Percentiles rank a stretch among this genome's conserved stretches.
Evolutionary conservation across 139 green algal genomes (phyloP).

Genomic region (Nannochloris sp.): DNA sequence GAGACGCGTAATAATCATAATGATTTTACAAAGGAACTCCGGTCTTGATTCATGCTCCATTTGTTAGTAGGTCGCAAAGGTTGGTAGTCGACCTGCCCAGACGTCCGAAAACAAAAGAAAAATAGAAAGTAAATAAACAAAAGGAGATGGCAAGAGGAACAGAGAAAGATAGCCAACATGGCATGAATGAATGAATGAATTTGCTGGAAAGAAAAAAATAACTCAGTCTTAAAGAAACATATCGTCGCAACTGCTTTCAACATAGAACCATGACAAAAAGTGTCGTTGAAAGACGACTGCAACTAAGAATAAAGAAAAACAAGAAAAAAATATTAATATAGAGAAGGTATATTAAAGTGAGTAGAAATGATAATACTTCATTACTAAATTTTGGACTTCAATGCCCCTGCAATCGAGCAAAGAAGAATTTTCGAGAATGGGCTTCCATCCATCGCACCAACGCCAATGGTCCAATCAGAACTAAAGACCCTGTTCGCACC

Average conservation of each 20-base stretch:
- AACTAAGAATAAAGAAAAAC: background rate
- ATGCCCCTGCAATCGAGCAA: background rate
- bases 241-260: background rate
- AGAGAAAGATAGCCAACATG: background rate
- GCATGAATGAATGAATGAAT: background rate
- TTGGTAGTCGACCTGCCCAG: no score
- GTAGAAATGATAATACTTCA: background rate
- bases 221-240: background rate
- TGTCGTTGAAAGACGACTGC: no score
- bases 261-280: no score
- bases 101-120: background rate
- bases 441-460: background rate
- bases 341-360: background rate
- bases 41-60: no score
- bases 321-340: background rate
- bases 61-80: no score
- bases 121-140: background rate
- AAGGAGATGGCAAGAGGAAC: background rate
- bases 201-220: background rate
- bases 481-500: background rate
- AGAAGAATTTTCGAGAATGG: background rate
- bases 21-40: no score
- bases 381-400: background rate
- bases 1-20: no score
- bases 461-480: background rate